Conservation (phyloP, 768 basidiomycete genomes). For the Leccinellum luteum region DNA sequence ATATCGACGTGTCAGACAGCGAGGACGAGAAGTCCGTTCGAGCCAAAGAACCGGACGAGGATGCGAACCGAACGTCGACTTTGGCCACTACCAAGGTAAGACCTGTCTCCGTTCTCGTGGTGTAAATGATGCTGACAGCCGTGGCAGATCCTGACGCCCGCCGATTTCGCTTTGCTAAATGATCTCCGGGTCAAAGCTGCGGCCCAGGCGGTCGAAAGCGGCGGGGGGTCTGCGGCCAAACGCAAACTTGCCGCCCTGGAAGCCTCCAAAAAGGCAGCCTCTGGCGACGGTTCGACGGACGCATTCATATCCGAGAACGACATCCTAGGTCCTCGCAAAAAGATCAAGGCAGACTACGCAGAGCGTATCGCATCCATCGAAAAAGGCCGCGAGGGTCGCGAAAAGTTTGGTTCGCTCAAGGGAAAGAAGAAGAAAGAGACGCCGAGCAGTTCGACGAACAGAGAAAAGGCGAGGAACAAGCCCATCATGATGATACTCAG, state of each 20-base stretch:
- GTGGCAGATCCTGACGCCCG: conserved; percentile 88
- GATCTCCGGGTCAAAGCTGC: conserved; percentile 85
- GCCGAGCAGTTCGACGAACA: conserved; percentile 85
- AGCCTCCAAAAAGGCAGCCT: conserved; percentile 57
- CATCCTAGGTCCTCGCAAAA: conserved; percentile 92
- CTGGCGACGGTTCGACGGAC: conserved; percentile 42
- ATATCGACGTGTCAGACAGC: conserved; percentile 79
- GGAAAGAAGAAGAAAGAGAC: conserved; percentile 87
- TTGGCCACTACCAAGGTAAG: conserved; percentile 79
- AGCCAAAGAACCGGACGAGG: conserved; percentile 13
- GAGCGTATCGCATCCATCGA: conserved; percentile 90
- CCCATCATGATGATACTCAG: conserved; percentile 93
- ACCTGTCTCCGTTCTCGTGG: not conserved
- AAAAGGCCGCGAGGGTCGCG: conserved; percentile 91
- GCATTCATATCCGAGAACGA: conserved; percentile 83
- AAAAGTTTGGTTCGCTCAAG: conserved; percentile 87
- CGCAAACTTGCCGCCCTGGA: conserved; percentile 85
- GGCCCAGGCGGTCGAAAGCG: conserved; percentile 61
- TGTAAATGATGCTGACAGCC: not conserved
- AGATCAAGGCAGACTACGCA: conserved; percentile 88
- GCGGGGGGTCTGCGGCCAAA: conserved; percentile 75
- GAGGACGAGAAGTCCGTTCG: conserved; percentile 56
- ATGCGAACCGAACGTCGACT: conserved; percentile 49
- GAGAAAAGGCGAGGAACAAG: conserved; percentile 91
- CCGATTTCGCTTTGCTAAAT: conserved; percentile 90